These are phyloP conservation scores for Pelargonium hybrid DNA, from an alignment of 441 rosid species.

Conservation along the genomic window DNA sequence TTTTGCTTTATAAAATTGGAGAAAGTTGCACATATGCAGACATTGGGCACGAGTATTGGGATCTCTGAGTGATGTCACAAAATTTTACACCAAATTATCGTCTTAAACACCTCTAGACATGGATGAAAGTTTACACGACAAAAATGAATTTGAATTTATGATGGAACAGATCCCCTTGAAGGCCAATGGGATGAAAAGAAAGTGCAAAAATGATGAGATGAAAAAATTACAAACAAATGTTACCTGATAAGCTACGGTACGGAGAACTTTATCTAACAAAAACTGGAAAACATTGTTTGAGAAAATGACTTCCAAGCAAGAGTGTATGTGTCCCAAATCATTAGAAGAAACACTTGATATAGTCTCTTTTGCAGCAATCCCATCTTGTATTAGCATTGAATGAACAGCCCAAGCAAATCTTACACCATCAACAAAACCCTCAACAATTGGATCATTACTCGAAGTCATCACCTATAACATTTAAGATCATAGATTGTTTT, in stretches of 20 bases:
- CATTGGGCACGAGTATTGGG: background rate
- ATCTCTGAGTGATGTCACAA: background rate
- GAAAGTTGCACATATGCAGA: background rate
- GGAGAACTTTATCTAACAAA: conserved; percentile 69
- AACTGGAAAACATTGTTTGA: conserved; percentile 71
- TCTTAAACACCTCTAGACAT: background rate
- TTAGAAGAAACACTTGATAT: conserved; percentile 39
- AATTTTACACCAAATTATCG: too few relatives aligned
- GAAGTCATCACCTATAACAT: conserved; percentile 60
- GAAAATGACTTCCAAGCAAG: conserved; percentile 69
- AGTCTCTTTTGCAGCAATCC: conserved; percentile 44
- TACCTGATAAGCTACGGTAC: conserved; percentile 87
- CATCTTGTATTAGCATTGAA: conserved; percentile 71
- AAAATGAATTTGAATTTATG: too few relatives aligned
- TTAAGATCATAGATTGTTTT: conserved; percentile 20
- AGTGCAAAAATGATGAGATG: background rate
- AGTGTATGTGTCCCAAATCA: conserved; percentile 54
- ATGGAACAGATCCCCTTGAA: background rate
- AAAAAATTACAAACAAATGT: background rate
- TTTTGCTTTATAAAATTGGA: background rate
- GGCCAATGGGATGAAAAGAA: background rate
- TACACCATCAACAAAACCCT: conserved; percentile 67
- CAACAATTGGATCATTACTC: conserved; percentile 46
- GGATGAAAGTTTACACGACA: background rate
- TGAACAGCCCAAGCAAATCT: conserved; percentile 93